A percentile compares a stretch with the other conserved stretches of the same genome.
Evolutionary conservation across 2,329 filamentous ascomycete genomes (phyloP).

Genomic region (Neonectria magnoliae): DNA sequence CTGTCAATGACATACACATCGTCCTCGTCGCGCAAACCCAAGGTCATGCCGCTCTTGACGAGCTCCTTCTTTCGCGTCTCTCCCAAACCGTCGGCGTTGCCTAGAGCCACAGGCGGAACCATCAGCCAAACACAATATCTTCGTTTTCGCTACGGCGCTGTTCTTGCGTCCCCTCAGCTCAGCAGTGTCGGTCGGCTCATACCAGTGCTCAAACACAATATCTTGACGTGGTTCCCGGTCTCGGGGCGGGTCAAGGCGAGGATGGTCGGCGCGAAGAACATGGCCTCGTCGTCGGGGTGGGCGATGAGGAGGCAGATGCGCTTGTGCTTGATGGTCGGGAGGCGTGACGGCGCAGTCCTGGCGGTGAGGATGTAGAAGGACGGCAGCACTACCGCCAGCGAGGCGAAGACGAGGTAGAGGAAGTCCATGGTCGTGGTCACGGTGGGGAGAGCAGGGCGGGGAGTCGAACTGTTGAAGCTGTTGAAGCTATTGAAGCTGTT

Average conservation of each 20-base stretch:
- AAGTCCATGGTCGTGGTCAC: conserved; percentile 33
- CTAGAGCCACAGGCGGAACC: conserved; percentile 51
- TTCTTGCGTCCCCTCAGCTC: conserved; percentile 6
- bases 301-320: conserved; percentile 93
- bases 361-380: conserved; percentile 64
- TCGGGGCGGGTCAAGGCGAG: conserved; percentile 83
- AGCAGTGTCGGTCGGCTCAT: conserved; percentile 29
- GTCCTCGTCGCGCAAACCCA: conserved; percentile 78
- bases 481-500: not conserved
- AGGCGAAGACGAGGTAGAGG: conserved; percentile 38
- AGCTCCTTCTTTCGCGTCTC: conserved; percentile 85
- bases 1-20: conserved; percentile 90
- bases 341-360: conserved; percentile 57
- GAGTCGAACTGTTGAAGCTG: not conserved
- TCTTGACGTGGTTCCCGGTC: conserved; percentile 90
- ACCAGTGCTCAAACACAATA: conserved; percentile 91
- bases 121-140: conserved; percentile 30
- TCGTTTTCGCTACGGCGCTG: too few species aligned
- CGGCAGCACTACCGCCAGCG: conserved; percentile 53
- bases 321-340: conserved; percentile 80
- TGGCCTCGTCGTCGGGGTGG: conserved; percentile 98
- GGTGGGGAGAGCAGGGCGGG: not conserved
- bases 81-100: conserved; percentile 88
- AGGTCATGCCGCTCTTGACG: conserved; percentile 77
- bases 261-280: conserved; percentile 96